Percentiles rank a stretch among this genome's conserved stretches.
These are phyloP conservation scores for Trichoderma virens DNA, from an alignment of 495 filamentous ascomycete genomes.

Conservation along the genomic window DNA sequence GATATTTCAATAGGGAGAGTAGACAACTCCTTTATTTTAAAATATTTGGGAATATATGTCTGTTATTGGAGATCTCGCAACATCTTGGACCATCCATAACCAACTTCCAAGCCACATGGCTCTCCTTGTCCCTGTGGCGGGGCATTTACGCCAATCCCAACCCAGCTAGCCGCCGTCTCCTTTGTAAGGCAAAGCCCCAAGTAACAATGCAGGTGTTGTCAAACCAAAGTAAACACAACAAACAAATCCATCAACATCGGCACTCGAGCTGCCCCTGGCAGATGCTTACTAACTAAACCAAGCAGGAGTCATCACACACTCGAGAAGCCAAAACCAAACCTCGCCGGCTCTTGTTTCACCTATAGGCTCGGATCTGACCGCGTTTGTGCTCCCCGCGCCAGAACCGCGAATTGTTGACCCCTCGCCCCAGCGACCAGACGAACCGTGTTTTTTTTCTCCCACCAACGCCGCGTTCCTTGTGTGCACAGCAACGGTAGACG, in stretches of 20 bases:
- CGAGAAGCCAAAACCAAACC: background rate
- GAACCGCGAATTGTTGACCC: constrained; percentile 1
- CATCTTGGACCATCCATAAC: no score
- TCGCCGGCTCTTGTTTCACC: background rate
- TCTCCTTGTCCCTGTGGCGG: background rate
- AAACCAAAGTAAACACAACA: constrained; percentile 5
- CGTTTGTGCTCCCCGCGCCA: constrained; percentile 1
- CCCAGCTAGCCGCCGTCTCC: background rate
- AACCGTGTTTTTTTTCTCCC: background rate
- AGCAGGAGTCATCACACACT: background rate
- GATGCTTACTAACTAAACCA: background rate
- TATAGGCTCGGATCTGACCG: background rate
- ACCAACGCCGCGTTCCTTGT: background rate
- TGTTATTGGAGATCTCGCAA: no score
- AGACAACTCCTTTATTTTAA: no score
- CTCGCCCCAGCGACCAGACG: background rate
- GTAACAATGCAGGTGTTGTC: background rate
- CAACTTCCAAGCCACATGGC: no score
- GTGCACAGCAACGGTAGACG: background rate
- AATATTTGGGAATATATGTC: no score
- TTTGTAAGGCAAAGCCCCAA: background rate
- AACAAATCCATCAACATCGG: background rate
- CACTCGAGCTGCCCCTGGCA: background rate
- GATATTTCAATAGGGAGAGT: no score
- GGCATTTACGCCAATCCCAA: background rate